Base-by-base conservation (phyloP, 176 grass and related monocot species). In the Triticum dicoccoides region DNA sequence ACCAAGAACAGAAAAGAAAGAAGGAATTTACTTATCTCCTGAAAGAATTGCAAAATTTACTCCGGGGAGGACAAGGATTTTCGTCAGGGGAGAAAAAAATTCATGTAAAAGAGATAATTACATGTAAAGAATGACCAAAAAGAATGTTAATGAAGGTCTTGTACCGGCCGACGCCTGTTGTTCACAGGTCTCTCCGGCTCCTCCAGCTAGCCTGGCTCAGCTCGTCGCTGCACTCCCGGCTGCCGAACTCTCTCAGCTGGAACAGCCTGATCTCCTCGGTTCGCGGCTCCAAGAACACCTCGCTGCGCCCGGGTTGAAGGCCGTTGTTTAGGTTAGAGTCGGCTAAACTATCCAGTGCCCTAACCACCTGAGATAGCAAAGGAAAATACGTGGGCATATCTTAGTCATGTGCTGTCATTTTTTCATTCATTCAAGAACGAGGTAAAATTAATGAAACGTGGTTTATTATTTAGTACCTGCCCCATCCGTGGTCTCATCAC, bases 191-290 rank as follows among this genome's bases (percentile, higher is more conserved):
- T 86, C 89, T 82, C 79, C 63, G 77, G 69, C 84, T 87, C 69
- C 80, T 91, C 89, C 89, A 90, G 89, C 69, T 86, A 75, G 89
- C 77, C 86, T 88, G 92, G 89, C 89, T 99, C 77, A 87, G 65
- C 45, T 97, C 97, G 25, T 90, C 92, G 68, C 92, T 97, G 79
- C 80, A 77, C 68, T 99, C 94, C 54, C 82, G 84, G 75, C 89
- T 95, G 78, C 84, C 89, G 29, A 91, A 93, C 83, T 91, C 94
- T 85, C 91, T 91, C 92, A 92, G 86, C 84, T 93, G 97, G 87
- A 99, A 99, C 85, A 90, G 82, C 86, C 91, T 89, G 83, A 99
- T 99, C 83, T 99, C 97, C 87, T 94, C 97, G 2, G 97, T 89
- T 51, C 90, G 87, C 14, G 90, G 97, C 56, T 95, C 92, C 81